phyloP scores from a whole-genome alignment of 192 early-diverging fungal species.

The Jimgerdemannia flammicorona region DNA sequence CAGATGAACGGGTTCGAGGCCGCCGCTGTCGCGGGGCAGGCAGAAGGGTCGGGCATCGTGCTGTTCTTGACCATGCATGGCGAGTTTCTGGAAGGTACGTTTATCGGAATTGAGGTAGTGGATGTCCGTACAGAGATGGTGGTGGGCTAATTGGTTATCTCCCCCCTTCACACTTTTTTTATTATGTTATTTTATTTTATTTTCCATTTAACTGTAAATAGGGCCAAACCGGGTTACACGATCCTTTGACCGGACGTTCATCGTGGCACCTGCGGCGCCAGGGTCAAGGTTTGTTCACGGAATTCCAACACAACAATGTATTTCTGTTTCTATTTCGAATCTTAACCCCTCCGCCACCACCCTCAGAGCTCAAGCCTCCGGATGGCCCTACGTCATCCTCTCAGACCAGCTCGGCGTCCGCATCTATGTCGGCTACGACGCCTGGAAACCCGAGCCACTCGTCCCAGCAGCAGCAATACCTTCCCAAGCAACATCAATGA shows the following conservation, averaged over 20 bases:
- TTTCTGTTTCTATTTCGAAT: background rate
- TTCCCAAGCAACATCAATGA: background rate
- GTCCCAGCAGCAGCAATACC: conserved; percentile 13
- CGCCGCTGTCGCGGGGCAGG: conserved; percentile 11
- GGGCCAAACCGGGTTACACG: conserved; percentile 2
- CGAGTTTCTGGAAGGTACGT: conserved; percentile 19
- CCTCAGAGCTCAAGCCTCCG: conserved; percentile 21
- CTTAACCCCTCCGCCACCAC: background rate
- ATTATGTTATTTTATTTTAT: conserved; percentile 3
- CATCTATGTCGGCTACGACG: conserved; percentile 6
- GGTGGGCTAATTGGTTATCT: background rate
- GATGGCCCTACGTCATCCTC: conserved; percentile 28
- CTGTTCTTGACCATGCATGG: conserved; percentile 27
- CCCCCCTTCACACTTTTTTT: background rate
- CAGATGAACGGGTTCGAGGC: conserved; percentile 16
- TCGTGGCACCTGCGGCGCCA: conserved; percentile 37
- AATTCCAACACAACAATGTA: background rate
- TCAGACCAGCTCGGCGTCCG: conserved; percentile 24
- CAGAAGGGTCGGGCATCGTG: background rate
- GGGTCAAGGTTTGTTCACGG: conserved; percentile 23
- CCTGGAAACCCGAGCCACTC: background rate
- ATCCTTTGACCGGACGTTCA: conserved; percentile 44
- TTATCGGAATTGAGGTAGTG: background rate
- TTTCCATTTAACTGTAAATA: background rate
- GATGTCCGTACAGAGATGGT: background rate